Base-by-base conservation (phyloP, 148 eudicot genomes). In the Suaeda aralocaspica region DNA sequence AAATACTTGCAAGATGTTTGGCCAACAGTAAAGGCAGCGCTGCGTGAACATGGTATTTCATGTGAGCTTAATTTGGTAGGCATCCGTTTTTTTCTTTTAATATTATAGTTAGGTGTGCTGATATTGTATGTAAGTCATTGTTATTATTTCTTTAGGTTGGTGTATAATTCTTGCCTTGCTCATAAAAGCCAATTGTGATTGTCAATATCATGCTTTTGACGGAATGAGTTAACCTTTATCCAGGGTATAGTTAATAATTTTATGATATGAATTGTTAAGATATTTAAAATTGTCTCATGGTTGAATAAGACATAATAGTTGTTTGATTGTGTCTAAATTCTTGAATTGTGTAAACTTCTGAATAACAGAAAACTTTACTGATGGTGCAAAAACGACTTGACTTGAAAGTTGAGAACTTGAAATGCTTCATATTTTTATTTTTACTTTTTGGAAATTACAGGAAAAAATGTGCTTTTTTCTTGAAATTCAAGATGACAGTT, bases 1-100 rank as follows among this genome's bases (percentile, higher is more conserved):
- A 87, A 82, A 59, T 89, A 89, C 68, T 76, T 89, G 85, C 96
- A 89, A 82, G 92, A 89, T 52, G 85, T 80, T 66, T 89, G 92
- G 92, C 87, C 92, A n/a, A 76, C 75, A 3, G 85, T 87, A 2
- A 87, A 75, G 71, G 75, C 86, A 67, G 92, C 96, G 18, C 59
- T 89, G 65, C 85, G 81, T 72, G 92, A 80, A 70, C 76, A 85
- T 72, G 96, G 89, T 53, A 68, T 89, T 71, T 44, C 82, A 22
- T 80, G 85, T 46, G 89, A 89, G 73, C 87, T 89, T 18, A 87
- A 89, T 79, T 81, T 89, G 92, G 96, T 89, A 67, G 15, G 77
- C 5, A n/a, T 72, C 31, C 29, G 19, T 18, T n/a, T 39, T 64
- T n/a, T 6, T 15, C n/a, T 34, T 12, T 15, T 56, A 12, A 15